Evolutionary conservation across 2,329 filamentous ascomycete genomes (phyloP).

Genomic region (Rutstroemia sydowiana): DNA sequence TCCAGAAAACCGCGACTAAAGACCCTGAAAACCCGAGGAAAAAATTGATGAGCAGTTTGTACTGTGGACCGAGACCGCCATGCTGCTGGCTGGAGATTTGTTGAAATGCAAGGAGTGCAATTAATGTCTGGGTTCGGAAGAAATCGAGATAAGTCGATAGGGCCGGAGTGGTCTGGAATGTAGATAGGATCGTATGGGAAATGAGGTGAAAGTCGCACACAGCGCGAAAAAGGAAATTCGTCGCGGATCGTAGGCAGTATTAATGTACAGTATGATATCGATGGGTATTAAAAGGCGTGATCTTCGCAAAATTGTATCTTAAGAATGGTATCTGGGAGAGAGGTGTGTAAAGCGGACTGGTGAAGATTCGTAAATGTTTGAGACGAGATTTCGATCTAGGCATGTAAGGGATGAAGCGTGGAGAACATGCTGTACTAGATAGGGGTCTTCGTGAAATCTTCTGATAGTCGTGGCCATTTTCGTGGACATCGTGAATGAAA

Average conservation of each 20-base stretch:
- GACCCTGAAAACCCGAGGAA: conserved; percentile 1
- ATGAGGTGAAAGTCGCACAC: conserved; percentile 6
- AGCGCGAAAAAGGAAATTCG: conserved; percentile 12
- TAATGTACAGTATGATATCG: conserved; percentile 9
- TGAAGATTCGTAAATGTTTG: conserved; percentile 1
- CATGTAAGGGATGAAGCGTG: background rate
- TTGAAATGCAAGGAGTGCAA: conserved; percentile 10
- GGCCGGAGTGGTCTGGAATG: conserved; percentile 8
- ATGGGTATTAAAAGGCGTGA: conserved; percentile 10
- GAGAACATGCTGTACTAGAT: background rate
- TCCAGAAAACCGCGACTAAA: conserved; percentile 6
- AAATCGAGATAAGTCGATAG: background rate
- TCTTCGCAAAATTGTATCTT: conserved; percentile 3
- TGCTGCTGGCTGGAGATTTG: background rate
- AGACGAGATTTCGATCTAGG: background rate
- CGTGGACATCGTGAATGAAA: conserved; percentile 6
- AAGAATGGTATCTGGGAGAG: background rate
- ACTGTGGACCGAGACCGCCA: conserved; percentile 23
- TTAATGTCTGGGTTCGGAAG: background rate
- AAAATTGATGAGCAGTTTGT: conserved; percentile 13
- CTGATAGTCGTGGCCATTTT: conserved; percentile 7
- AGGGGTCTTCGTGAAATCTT: conserved; percentile 3
- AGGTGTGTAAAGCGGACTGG: background rate
- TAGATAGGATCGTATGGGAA: conserved; percentile 7
- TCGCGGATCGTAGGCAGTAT: conserved; percentile 11